A percentile compares a stretch with the other conserved stretches of the same genome.
Evolutionary conservation across 2,329 filamentous ascomycete genomes (phyloP).

Genomic region (Arthroderma sp.): DNA sequence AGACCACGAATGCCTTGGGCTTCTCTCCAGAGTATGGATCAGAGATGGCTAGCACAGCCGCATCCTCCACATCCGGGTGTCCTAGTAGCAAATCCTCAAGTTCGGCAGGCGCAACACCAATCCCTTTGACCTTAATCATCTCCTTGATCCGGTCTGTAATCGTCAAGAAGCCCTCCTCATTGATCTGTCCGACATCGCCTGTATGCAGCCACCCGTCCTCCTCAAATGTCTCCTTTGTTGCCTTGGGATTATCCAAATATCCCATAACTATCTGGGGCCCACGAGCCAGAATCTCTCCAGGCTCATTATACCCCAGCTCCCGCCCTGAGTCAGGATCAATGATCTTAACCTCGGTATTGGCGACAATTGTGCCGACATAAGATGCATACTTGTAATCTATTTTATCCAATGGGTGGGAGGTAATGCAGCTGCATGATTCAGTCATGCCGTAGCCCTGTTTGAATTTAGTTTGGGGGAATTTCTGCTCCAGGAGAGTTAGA

Average conservation of each 20-base stretch:
- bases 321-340: conserved; percentile 38
- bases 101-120: conserved; percentile 49
- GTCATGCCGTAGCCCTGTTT: conserved; percentile 84
- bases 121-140: conserved; percentile 49
- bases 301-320: conserved; percentile 40
- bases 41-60: conserved; percentile 50
- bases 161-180: conserved; percentile 43
- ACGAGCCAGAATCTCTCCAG: conserved; percentile 60
- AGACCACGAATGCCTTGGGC: conserved; percentile 45
- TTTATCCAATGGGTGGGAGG: neutral
- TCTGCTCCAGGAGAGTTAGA: conserved; percentile 43
- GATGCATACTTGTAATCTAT: conserved; percentile 9
- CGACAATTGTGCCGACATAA: conserved; percentile 53
- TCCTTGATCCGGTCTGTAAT: conserved; percentile 66
- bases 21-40: conserved; percentile 45
- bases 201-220: conserved; percentile 57
- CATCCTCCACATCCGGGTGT: conserved; percentile 47
- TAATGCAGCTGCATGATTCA: conserved; percentile 35
- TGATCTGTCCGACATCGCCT: conserved; percentile 54
- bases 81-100: conserved; percentile 45
- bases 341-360: conserved; percentile 58
- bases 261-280: conserved; percentile 61
- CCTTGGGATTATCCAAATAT: conserved; percentile 60
- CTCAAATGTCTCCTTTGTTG: conserved; percentile 50
- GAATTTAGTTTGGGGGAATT: conserved; percentile 42